A percentile compares a stretch with the other conserved stretches of the same genome.
These are phyloP conservation scores for Cladophialophora immunda DNA, from an alignment of 2,329 filamentous ascomycete species.

Conservation along the genomic window DNA sequence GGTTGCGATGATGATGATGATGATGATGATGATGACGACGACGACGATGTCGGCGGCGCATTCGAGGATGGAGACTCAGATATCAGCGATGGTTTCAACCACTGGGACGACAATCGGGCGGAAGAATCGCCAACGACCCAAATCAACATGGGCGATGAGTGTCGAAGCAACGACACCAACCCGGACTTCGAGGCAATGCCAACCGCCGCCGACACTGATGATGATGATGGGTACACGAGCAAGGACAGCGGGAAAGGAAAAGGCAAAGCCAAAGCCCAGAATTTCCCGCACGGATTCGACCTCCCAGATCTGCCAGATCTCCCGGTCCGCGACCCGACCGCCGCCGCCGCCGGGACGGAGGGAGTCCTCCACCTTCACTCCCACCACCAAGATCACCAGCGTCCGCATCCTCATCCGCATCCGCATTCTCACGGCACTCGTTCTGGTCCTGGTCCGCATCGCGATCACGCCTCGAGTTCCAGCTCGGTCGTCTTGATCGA, in stretches of 20 bases:
- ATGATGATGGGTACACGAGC: constrained; percentile 38
- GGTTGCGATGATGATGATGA: constrained; percentile 3
- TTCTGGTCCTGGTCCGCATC: neutral
- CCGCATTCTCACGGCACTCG: too few species aligned
- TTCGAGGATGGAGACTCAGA: neutral
- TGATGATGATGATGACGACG: constrained; percentile 13
- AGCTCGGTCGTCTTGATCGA: constrained; percentile 4
- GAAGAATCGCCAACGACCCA: neutral
- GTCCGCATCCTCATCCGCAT: neutral
- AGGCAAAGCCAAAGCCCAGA: constrained; percentile 22
- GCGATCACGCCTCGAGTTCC: neutral
- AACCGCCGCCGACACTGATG: constrained; percentile 18
- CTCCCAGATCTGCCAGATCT: neutral
- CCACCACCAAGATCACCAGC: neutral
- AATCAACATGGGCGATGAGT: neutral
- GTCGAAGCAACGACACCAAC: neutral
- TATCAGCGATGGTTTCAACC: constrained; percentile 1
- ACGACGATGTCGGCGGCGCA: neutral
- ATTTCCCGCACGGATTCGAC: constrained; percentile 1
- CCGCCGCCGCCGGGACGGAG: neutral
- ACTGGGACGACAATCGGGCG: neutral
- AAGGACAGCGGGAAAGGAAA: constrained; percentile 19
- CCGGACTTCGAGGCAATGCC: neutral
- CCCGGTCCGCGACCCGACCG: neutral
- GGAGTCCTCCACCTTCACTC: neutral